Conservation (phyloP, 2,329 filamentous ascomycete species). For the Trichophyton mentagrophytes region DNA sequence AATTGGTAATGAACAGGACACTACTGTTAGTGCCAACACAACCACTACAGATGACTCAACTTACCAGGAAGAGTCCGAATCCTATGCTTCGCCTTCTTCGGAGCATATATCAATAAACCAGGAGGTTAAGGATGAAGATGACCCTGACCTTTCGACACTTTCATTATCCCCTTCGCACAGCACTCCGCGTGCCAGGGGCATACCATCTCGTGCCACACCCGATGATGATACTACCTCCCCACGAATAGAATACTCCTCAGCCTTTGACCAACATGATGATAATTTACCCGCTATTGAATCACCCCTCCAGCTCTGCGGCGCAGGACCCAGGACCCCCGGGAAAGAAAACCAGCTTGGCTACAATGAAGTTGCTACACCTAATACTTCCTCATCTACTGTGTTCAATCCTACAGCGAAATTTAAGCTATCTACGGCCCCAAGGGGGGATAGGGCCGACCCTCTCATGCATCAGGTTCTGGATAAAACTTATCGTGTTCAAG, state of each 20-base stretch:
- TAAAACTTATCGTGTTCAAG: constrained; percentile 87
- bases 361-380: constrained; percentile 45
- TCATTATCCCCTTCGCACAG: constrained; percentile 34
- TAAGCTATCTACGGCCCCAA: constrained; percentile 28
- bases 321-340: constrained; percentile 26
- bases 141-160: constrained; percentile 35
- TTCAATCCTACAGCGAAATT: constrained; percentile 35
- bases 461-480: constrained; percentile 84
- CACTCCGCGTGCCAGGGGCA: constrained; percentile 30
- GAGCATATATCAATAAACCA: constrained; percentile 15
- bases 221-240: not conserved
- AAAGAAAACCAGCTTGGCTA: constrained; percentile 15
- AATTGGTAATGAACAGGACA: constrained; percentile 43
- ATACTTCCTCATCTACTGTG: constrained; percentile 46
- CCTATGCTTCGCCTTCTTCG: constrained; percentile 31
- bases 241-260: constrained; percentile 51
- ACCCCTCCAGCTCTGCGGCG: constrained; percentile 19
- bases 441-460: constrained; percentile 46
- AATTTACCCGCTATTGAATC: constrained; percentile 27
- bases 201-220: constrained; percentile 16
- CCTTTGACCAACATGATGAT: constrained; percentile 59
- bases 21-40: constrained; percentile 45
- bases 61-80: constrained; percentile 26
- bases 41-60: constrained; percentile 40
- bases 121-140: constrained; percentile 26